phyloP scores from a whole-genome alignment of 768 basidiomycete species.

The Tricholoma sp. region DNA sequence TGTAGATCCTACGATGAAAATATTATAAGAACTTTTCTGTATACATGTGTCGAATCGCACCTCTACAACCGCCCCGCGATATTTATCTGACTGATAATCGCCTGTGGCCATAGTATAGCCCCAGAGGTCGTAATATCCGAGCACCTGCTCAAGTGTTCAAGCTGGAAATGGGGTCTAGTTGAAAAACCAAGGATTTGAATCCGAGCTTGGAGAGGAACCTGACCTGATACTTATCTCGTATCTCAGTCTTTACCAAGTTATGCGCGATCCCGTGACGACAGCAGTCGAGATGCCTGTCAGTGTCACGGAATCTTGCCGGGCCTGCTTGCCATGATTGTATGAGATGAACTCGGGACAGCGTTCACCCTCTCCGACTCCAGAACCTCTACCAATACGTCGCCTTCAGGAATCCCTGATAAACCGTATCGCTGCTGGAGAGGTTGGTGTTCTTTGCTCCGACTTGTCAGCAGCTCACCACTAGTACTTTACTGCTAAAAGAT shows the following conservation, averaged over 20 bases:
- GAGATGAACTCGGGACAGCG: conserved; percentile 1
- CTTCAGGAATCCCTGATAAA: conserved; percentile 85
- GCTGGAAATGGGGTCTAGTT: too few species aligned
- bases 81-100: conserved; percentile 41
- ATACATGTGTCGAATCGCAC: conserved; percentile 32
- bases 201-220: too few species aligned
- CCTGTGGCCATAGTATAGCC: conserved; percentile 7
- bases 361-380: conserved; percentile 2
- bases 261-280: background rate
- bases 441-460: conserved; percentile 17
- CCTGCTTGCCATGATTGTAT: too few species aligned
- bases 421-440: conserved; percentile 82
- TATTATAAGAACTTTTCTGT: background rate
- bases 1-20: conserved; percentile 57
- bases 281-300: too few species aligned
- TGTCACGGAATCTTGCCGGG: too few species aligned
- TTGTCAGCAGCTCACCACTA: too few species aligned
- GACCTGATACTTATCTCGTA: background rate
- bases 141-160: too few species aligned
- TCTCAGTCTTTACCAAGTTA: too few species aligned
- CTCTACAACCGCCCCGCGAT: conserved; percentile 89
- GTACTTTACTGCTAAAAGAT: conserved; percentile 16
- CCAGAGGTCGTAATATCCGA: background rate
- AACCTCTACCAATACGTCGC: conserved; percentile 65
- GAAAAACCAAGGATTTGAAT: too few species aligned